Conservation (phyloP, 2,329 filamentous ascomycete species). For the Colletotrichum caudatum region DNA sequence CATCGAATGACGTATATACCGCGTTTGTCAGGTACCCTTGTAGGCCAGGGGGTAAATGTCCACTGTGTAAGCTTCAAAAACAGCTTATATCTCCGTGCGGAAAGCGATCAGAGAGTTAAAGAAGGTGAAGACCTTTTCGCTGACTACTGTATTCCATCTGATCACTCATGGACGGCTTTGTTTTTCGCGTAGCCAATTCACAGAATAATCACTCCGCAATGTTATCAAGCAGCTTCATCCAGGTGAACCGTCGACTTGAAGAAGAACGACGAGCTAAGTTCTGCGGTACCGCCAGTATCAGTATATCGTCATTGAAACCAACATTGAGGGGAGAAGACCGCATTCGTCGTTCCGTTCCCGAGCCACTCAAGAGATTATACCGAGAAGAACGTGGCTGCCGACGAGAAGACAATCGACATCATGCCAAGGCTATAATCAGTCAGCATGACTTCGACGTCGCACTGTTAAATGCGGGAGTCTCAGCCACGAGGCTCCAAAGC, state of each 20-base stretch:
- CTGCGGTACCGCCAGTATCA: slow-evolving; percentile 5
- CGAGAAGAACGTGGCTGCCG: background rate
- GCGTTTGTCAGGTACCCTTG: no score
- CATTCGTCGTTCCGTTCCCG: background rate
- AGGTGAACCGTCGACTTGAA: background rate
- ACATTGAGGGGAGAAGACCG: background rate
- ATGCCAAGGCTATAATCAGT: slow-evolving; percentile 11
- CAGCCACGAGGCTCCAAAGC: background rate
- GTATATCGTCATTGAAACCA: slow-evolving; percentile 1
- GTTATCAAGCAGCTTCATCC: background rate
- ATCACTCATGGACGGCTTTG: background rate
- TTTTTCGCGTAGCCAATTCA: background rate
- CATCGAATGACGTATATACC: no score
- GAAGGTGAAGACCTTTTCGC: rapidly evolving
- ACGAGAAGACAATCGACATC: slow-evolving; percentile 2
- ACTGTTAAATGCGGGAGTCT: background rate
- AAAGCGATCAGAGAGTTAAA: no score
- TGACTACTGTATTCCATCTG: no score
- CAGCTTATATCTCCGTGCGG: no score
- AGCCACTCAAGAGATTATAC: slow-evolving; percentile 17
- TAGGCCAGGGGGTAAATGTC: no score
- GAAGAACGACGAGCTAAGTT: slow-evolving; percentile 4
- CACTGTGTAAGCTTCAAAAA: no score
- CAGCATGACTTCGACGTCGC: background rate
- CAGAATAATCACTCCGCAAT: background rate